These are phyloP conservation scores for Trametes versicolor DNA, from an alignment of 1,284 basidiomycete species.

Conservation along the genomic window DNA sequence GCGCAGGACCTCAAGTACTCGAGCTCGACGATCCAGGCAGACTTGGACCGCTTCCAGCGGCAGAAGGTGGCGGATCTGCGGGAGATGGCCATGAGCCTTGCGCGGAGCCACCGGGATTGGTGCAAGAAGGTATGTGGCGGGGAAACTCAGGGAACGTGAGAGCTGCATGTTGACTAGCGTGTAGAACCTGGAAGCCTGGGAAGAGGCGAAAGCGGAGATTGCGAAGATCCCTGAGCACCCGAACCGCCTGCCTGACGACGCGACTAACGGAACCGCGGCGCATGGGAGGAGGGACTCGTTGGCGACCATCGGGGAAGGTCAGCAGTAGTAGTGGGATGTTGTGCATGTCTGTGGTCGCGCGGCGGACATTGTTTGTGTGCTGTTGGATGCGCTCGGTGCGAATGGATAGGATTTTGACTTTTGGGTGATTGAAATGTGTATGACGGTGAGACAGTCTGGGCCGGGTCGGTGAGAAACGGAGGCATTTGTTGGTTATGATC, in stretches of 20 bases:
- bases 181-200: conserved; percentile 96
- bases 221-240: conserved; percentile 90
- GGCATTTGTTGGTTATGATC: conserved; percentile 11
- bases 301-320: conserved; percentile 59
- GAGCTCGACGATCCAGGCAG: conserved; percentile 95
- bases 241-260: conserved; percentile 65
- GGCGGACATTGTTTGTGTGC: conserved; percentile 6
- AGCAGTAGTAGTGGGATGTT: conserved; percentile 23
- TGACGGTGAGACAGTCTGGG: conserved; percentile 14
- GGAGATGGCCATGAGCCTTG: conserved; percentile 92
- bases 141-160: conserved; percentile 27
- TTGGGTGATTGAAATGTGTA: background rate
- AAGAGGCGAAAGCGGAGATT: conserved; percentile 93
- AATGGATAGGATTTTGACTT: conserved; percentile 21
- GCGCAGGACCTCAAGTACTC: conserved; percentile 96
- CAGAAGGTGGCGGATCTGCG: conserved; percentile 97
- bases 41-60: conserved; percentile 97
- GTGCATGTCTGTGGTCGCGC: background rate
- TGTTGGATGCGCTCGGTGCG: background rate
- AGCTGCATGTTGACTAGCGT: conserved; percentile 9
- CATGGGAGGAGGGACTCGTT: conserved; percentile 61
- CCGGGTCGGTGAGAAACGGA: background rate
- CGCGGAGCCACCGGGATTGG: conserved; percentile 93
- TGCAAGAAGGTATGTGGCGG: conserved; percentile 79
- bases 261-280: conserved; percentile 22